Percentiles rank a stretch among this genome's conserved stretches.
phyloP scores from a whole-genome alignment of 345 rosid genomes.

The Camelina laxa region DNA sequence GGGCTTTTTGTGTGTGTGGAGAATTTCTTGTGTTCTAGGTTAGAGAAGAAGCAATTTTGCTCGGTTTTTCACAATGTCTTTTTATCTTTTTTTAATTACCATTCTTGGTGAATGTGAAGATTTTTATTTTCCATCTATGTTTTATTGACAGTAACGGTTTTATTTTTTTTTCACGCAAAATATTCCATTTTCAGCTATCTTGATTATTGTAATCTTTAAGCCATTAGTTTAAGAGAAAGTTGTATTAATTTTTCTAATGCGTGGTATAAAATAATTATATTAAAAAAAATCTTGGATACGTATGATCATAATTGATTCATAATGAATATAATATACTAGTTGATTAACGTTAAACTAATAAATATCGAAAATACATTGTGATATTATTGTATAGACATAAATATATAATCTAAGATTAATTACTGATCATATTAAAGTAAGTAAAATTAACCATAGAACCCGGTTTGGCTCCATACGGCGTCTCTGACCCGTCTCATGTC shows the following conservation, averaged over 20 bases:
- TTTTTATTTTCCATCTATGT: constrained; percentile 20
- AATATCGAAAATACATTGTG: not conserved
- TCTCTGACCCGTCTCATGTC: constrained; percentile 93
- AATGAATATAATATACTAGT: not conserved
- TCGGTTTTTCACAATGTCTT: not conserved
- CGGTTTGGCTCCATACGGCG: constrained; percentile 95
- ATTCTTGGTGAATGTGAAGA: not conserved
- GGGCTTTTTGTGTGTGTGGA: not conserved
- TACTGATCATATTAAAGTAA: constrained; percentile 41
- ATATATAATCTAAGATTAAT: not conserved
- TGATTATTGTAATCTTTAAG: not conserved
- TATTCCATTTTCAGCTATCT: constrained; percentile 11
- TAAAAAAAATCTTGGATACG: not conserved
- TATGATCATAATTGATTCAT: not conserved
- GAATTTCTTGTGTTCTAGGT: constrained; percentile 35
- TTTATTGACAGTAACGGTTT: constrained; percentile 36
- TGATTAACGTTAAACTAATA: constrained; percentile 10
- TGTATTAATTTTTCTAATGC: not conserved
- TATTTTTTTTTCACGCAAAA: not conserved
- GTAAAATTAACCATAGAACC: constrained; percentile 59
- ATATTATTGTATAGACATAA: not conserved
- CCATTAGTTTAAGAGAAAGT: not conserved
- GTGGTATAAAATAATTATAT: not conserved
- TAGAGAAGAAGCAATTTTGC: constrained; percentile 7
- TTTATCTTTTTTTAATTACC: not conserved